Evolutionary conservation across 768 basidiomycete species (phyloP), one percentile per base, ranked within the genome.

Genomic region (Vararia minispora): DNA sequence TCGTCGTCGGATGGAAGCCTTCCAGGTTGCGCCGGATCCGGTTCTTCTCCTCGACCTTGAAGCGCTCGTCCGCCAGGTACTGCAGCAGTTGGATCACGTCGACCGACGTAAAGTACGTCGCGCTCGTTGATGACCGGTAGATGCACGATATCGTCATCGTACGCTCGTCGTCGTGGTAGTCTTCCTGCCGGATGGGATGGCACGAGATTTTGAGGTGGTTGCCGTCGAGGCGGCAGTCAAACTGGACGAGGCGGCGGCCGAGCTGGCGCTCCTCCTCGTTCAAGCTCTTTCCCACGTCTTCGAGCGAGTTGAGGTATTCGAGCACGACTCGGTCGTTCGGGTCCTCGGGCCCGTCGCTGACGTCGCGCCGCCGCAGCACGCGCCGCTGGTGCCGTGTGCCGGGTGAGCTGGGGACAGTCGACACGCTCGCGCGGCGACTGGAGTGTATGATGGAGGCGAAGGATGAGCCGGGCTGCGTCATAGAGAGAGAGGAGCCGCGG

Each of bases 41-140:
- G 52, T 97, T 97, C 70, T 94, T 97, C 68, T 97, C 94, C 59
- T 95, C 90, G 33, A 95, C 84, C 22, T 79, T 79, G 53, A 95
- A 92, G 35, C 81, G 69, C 3, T 63, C 61, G 30, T 82, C 87
- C 28, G 75, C 69, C 33, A 83, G 61, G 46, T 78, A 77, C 62
- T 97, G 89, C 37, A 98, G 74, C 22, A 98, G 71, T 56, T 82
- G 87, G 52, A 98, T 91, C 58, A 94, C 80, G 57, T 98, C 94
- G 49, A 97, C 94, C 0, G 89, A 92, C 28, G 94, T 98, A 49
- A 92, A 79, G 57, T 77, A 94, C 61, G 77, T 94, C 3, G 74
- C 63, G 49, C 81, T 76, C 1, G 63, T 65, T 40, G 86, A 81
- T 40, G 83, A 72, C 38, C 86, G 78, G 58, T 82, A 88, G 53